Conservation (phyloP, 2,329 filamentous ascomycete species). For the Harringtonia aguacate region DNA sequence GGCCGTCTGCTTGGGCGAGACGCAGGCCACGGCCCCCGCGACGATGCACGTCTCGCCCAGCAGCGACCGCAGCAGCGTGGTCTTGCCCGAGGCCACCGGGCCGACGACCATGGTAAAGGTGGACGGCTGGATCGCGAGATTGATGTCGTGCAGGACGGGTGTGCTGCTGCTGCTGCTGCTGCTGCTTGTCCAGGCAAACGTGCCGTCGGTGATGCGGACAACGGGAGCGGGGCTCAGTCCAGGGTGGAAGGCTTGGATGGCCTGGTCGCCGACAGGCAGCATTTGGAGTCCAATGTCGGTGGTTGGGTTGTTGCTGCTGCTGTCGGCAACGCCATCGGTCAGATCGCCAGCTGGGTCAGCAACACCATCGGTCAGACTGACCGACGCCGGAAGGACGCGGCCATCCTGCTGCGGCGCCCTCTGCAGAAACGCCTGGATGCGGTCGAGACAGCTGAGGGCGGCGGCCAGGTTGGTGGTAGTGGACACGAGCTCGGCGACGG, state of each 20-base stretch:
- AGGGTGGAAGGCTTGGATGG: neutral
- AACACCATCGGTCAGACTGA: too few relatives aligned
- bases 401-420: neutral
- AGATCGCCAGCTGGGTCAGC: too few relatives aligned
- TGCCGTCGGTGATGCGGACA: neutral
- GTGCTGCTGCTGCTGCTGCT: conserved; percentile 5
- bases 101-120: conserved; percentile 26
- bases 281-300: neutral
- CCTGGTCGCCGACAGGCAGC: neutral
- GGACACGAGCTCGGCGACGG: conserved; percentile 3
- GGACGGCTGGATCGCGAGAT: conserved; percentile 10
- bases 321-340: neutral
- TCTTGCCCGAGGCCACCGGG: conserved; percentile 31
- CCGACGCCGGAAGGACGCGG: neutral
- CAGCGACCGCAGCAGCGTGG: conserved; percentile 24
- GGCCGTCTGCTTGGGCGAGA: conserved; percentile 16
- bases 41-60: conserved; percentile 21
- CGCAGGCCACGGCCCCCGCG: conserved; percentile 15
- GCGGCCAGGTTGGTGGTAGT: neutral
- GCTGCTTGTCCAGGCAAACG: conserved; percentile 2
- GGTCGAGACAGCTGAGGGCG: neutral
- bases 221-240: neutral
- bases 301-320: too few relatives aligned
- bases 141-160: conserved; percentile 16
- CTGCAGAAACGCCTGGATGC: neutral